These are phyloP conservation scores for Ascosphaera pollenicola DNA, from an alignment of 2,329 filamentous ascomycete genomes.

Conservation along the genomic window DNA sequence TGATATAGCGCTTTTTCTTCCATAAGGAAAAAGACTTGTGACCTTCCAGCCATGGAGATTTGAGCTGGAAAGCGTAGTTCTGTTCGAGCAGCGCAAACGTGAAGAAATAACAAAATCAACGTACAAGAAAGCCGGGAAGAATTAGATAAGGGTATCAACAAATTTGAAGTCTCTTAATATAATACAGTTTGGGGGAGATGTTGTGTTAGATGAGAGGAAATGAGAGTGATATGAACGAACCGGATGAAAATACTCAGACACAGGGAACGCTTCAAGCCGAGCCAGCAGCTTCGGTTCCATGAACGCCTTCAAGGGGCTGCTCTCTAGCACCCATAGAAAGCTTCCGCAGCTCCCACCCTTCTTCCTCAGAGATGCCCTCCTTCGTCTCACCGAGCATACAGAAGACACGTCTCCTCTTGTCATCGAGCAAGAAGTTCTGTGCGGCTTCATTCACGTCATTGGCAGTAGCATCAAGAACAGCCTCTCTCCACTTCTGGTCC, in stretches of 20 bases:
- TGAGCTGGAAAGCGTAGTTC: conserved; percentile 24
- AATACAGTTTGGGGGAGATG: too few species aligned
- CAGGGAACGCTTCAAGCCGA: conserved; percentile 10
- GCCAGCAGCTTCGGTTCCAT: conserved; percentile 7
- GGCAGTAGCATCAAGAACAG: conserved; percentile 64
- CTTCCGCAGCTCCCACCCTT: conserved; percentile 55
- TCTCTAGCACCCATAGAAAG: conserved; percentile 33
- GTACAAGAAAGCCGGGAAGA: conserved; percentile 2
- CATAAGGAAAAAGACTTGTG: conserved; percentile 21
- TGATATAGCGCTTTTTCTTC: conserved; percentile 26
- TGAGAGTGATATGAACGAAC: too few species aligned
- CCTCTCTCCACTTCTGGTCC: conserved; percentile 64
- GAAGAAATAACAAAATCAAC: conserved; percentile 2
- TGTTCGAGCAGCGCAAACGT: conserved; percentile 3
- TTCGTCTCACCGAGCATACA: conserved; percentile 67
- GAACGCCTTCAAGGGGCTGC: not conserved
- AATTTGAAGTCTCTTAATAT: too few species aligned
- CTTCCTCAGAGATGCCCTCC: conserved; percentile 44
- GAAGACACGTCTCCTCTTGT: conserved; percentile 36
- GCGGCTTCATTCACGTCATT: conserved; percentile 63
- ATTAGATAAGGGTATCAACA: too few species aligned
- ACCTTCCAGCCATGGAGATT: conserved; percentile 26
- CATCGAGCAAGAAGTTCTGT: conserved; percentile 57
- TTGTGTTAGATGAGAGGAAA: too few species aligned
- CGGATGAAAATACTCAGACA: too few species aligned